Conservation (phyloP, 129 eudicot species). For the Daucus carota region DH1_v3.0 NC_030386.2:34613001-34613500, state of each 20-base stretch:
- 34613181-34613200: background rate
- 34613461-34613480: background rate
- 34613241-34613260: background rate
- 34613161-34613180: background rate
- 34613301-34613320: background rate
- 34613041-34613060: background rate
- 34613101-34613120: background rate
- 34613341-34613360: background rate
- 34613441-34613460: background rate
- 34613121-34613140: background rate
- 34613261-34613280: background rate
- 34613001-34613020: background rate
- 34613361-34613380: background rate
- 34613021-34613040: background rate
- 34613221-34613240: too few species aligned
- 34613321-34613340: background rate
- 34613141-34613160: background rate
- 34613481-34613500: background rate
- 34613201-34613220: background rate
- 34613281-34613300: background rate
- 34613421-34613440: too few species aligned
- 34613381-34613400: background rate
- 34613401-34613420: background rate
- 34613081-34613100: background rate
- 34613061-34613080: background rate